phyloP scores from a whole-genome alignment of 2,329 filamentous ascomycete species.

The Podosphaera fusca region DNA sequence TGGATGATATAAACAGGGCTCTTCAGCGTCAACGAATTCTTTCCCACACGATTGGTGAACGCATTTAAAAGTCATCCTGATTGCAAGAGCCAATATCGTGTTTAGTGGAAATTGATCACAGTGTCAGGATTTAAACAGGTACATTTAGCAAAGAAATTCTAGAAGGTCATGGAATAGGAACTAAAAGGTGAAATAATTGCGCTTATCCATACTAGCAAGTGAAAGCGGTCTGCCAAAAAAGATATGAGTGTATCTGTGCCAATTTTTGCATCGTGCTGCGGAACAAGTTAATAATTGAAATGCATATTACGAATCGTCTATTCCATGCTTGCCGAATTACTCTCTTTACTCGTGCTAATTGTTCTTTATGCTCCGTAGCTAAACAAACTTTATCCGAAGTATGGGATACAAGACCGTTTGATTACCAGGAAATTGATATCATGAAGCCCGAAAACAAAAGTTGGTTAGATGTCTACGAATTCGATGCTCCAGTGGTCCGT shows the following conservation, averaged over 20 bases:
- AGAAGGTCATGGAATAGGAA: too few species aligned
- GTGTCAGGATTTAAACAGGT: too few species aligned
- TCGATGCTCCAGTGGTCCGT: conserved; percentile 54
- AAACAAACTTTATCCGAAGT: conserved; percentile 45
- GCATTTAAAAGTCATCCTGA: conserved; percentile 44
- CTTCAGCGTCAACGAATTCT: conserved; percentile 55
- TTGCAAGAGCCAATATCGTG: neutral
- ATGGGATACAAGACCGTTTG: conserved; percentile 42
- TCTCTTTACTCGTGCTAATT: conserved; percentile 50
- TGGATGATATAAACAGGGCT: conserved; percentile 78
- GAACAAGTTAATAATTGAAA: neutral
- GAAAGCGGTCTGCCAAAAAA: too few species aligned
- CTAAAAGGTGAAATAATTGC: too few species aligned
- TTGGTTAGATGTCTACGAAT: conserved; percentile 57
- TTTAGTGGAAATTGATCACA: too few species aligned
- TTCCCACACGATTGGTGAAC: conserved; percentile 94
- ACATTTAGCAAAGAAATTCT: too few species aligned
- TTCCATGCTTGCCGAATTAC: conserved; percentile 39
- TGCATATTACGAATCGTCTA: conserved; percentile 15
- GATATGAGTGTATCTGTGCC: too few species aligned
- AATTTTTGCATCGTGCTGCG: too few species aligned
- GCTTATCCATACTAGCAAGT: too few species aligned
- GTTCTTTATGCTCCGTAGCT: conserved; percentile 46
- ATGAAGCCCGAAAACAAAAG: conserved; percentile 34
- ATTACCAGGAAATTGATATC: conserved; percentile 46